These are phyloP conservation scores for Acer yangbiense DNA, from an alignment of 345 rosid genomes.

Conservation along the genomic window DNA sequence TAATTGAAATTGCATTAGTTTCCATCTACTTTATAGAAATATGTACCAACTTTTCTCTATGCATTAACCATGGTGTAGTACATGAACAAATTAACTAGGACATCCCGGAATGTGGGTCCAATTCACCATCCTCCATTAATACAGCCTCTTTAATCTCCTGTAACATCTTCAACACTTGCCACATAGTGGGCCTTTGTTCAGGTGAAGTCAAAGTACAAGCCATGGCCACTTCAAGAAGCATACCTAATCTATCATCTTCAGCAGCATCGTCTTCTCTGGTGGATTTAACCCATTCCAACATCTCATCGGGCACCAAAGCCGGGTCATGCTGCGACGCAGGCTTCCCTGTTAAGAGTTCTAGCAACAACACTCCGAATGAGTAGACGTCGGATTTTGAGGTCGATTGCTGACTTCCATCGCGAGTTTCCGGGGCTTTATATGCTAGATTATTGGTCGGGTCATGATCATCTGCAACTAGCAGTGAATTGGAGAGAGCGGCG, in stretches of 20 bases:
- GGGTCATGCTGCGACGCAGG: slow-evolving; percentile 63
- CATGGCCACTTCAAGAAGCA: slow-evolving; percentile 78
- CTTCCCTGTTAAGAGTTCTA: slow-evolving; percentile 82
- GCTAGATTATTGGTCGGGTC: slow-evolving; percentile 40
- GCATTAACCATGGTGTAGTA: background rate
- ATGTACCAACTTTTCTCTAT: background rate
- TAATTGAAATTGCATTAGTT: background rate
- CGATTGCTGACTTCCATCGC: slow-evolving; percentile 36
- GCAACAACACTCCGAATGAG: slow-evolving; percentile 69
- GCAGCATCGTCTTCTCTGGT: slow-evolving; percentile 57
- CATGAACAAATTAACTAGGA: slow-evolving; percentile 17
- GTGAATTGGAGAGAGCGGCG: slow-evolving; percentile 39
- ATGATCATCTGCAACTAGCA: slow-evolving; percentile 15
- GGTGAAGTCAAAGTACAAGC: slow-evolving; percentile 64
- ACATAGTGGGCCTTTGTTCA: slow-evolving; percentile 95
- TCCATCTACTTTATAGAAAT: background rate
- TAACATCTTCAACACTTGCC: slow-evolving; percentile 94
- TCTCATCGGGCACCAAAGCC: slow-evolving; percentile 31
- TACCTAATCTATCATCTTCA: slow-evolving; percentile 59
- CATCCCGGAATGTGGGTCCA: slow-evolving; percentile 33
- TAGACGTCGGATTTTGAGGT: slow-evolving; percentile 71
- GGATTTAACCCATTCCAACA: slow-evolving; percentile 62
- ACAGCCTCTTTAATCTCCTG: slow-evolving; percentile 83
- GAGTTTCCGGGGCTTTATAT: slow-evolving; percentile 65
- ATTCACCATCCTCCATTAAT: slow-evolving; percentile 56